A percentile compares a stretch with the other conserved stretches of the same genome.
Conservation (phyloP, 1,284 basidiomycete genomes). For the Ustilago bromivora region DNA sequence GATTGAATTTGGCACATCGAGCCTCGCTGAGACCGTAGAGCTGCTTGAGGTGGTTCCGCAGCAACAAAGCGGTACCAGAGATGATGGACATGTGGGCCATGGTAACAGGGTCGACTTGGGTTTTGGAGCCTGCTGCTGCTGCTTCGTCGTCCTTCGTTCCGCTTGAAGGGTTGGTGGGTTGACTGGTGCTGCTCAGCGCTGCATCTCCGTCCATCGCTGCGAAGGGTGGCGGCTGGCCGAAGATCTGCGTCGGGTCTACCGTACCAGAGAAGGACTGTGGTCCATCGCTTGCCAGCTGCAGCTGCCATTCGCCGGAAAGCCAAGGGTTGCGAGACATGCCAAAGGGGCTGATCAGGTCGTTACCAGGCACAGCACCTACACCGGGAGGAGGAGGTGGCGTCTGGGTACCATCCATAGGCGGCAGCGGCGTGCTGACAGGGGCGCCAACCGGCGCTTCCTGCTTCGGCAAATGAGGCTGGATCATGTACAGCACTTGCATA, state of each 20-base stretch:
- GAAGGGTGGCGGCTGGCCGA: slow-evolving; percentile 7
- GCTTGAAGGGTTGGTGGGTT: background rate
- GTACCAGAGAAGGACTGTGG: slow-evolving; percentile 20
- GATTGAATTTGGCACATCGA: slow-evolving; percentile 58
- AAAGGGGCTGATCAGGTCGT: slow-evolving; percentile 38
- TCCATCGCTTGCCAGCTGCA: slow-evolving; percentile 24
- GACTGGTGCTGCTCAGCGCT: slow-evolving; percentile 6
- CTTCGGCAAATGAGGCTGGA: slow-evolving; percentile 42
- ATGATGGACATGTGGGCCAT: slow-evolving; percentile 55
- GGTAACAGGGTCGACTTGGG: slow-evolving; percentile 24
- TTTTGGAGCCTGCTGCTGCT: slow-evolving; percentile 4
- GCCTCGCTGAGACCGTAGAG: slow-evolving; percentile 59
- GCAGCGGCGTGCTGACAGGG: slow-evolving; percentile 3
- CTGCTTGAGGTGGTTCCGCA: slow-evolving; percentile 63
- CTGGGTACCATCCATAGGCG: slow-evolving; percentile 10
- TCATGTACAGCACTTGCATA: slow-evolving; percentile 76
- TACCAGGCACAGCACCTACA: background rate
- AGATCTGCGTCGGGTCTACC: slow-evolving; percentile 30
- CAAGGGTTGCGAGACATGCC: slow-evolving; percentile 37
- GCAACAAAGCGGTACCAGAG: slow-evolving; percentile 48
- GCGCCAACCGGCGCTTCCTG: slow-evolving; percentile 14
- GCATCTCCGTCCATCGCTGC: background rate
- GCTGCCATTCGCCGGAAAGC: slow-evolving; percentile 47
- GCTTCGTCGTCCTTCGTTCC: slow-evolving; percentile 18
- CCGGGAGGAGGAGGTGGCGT: slow-evolving; percentile 32